phyloP scores from a whole-genome alignment of 116 monocot species.

The Dioscorea cayenensis region DNA sequence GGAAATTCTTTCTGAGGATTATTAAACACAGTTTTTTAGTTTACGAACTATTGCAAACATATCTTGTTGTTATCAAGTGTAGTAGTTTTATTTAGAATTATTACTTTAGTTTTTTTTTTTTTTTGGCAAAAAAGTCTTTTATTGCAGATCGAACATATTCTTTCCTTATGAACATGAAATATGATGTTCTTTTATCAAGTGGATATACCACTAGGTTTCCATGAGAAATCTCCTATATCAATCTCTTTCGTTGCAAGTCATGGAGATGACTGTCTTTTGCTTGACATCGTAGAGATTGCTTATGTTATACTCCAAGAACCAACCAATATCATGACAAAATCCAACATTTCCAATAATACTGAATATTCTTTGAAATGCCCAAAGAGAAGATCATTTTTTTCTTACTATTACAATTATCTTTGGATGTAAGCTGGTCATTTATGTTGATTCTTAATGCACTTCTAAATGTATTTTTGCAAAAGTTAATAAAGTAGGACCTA shows the following conservation, averaged over 20 bases:
- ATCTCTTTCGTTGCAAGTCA: slow-evolving; percentile 89
- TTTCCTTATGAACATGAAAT: neutral
- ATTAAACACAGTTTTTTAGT: slow-evolving; percentile 30
- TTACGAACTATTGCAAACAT: slow-evolving; percentile 76
- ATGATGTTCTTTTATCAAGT: slow-evolving; percentile 28
- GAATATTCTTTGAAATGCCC: slow-evolving; percentile 86
- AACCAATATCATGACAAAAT: slow-evolving; percentile 37
- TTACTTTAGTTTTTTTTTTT: neutral
- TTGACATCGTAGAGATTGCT: slow-evolving; percentile 52
- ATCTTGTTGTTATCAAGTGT: slow-evolving; percentile 99
- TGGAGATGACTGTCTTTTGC: slow-evolving; percentile 83
- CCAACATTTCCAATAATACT: slow-evolving; percentile 33
- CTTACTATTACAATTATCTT: neutral
- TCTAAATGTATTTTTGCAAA: too few relatives aligned
- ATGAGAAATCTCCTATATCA: slow-evolving; percentile 76
- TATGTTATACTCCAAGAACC: slow-evolving; percentile 68
- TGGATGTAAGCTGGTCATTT: too few relatives aligned
- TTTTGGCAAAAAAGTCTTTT: neutral
- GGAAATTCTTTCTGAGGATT: slow-evolving; percentile 63
- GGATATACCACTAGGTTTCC: slow-evolving; percentile 60
- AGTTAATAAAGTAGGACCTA: too few relatives aligned
- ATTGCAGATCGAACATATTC: neutral
- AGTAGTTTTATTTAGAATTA: neutral
- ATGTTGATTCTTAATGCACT: too few relatives aligned
- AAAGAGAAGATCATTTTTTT: slow-evolving; percentile 69